These are phyloP conservation scores for Chrysanthemum makinoi DNA, from an alignment of 129 eudicot species.

Conservation along the genomic window DNA sequence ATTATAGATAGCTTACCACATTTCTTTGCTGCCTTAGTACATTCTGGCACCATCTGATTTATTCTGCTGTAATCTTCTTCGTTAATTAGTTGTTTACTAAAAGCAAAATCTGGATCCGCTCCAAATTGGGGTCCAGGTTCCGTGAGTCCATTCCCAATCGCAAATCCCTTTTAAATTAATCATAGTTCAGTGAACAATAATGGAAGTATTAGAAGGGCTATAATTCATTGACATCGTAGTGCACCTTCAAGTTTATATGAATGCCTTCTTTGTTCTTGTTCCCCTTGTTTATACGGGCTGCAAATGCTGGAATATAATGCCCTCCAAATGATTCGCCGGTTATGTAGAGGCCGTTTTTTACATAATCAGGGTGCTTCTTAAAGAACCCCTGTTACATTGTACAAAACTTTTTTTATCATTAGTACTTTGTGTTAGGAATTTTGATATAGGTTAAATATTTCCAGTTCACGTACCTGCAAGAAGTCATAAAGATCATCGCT, in stretches of 20 bases:
- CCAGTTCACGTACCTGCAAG: constrained; percentile 51
- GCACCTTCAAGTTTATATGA: constrained; percentile 66
- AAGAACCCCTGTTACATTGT: constrained; percentile 55
- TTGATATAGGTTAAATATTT: not conserved
- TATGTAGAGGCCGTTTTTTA: constrained; percentile 58
- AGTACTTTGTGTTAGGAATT: not conserved
- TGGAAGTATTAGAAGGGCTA: not conserved
- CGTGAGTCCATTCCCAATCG: constrained; percentile 86
- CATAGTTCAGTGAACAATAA: constrained; percentile 4
- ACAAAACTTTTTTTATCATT: not conserved
- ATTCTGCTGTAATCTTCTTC: constrained; percentile 36
- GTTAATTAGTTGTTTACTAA: constrained; percentile 40
- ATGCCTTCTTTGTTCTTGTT: constrained; percentile 67
- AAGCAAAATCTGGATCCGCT: constrained; percentile 60
- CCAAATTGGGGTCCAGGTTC: constrained; percentile 65
- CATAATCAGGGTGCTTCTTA: constrained; percentile 58
- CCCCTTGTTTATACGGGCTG: constrained; percentile 66
- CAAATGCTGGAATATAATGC: constrained; percentile 88
- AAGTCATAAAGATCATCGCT: constrained; percentile 80
- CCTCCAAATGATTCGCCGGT: constrained; percentile 95
- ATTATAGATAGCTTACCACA: constrained; percentile 47
- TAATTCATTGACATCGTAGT: not conserved
- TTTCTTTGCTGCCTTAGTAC: constrained; percentile 50
- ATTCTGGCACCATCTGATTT: constrained; percentile 34
- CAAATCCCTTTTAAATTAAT: constrained; percentile 59